Conservation (phyloP, 1,284 basidiomycete species). For the Mycosarcoma mackinlayi region DNA sequence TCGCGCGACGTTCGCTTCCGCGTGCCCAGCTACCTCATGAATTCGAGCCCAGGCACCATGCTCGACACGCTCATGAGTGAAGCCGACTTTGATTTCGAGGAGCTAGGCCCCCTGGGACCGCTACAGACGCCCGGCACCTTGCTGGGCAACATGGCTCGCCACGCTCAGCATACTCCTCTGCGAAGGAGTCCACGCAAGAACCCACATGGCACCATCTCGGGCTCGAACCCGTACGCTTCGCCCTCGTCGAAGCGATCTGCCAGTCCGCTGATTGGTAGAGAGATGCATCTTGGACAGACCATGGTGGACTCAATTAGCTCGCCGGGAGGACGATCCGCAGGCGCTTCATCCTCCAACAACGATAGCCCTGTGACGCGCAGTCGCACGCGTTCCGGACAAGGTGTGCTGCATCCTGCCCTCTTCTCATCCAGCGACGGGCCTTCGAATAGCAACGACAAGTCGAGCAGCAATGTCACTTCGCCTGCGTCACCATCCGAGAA, state of each 20-base stretch:
- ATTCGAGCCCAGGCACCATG: slow-evolving; percentile 64
- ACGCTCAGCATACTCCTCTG: slow-evolving; percentile 26
- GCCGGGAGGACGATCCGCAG: slow-evolving; percentile 9
- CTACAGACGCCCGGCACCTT: slow-evolving; percentile 44
- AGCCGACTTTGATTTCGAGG: slow-evolving; percentile 58
- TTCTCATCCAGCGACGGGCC: slow-evolving; percentile 48
- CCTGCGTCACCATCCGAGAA: slow-evolving; percentile 45
- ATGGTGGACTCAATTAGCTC: slow-evolving; percentile 10
- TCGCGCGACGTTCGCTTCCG: slow-evolving; percentile 51
- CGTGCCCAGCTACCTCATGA: slow-evolving; percentile 56
- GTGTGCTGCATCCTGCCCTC: slow-evolving; percentile 45
- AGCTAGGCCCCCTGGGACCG: slow-evolving; percentile 34
- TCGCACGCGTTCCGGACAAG: slow-evolving; percentile 35
- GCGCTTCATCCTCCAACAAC: slow-evolving; percentile 24
- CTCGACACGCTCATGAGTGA: slow-evolving; percentile 62
- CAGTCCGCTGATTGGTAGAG: slow-evolving; percentile 27
- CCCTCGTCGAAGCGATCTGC: slow-evolving; percentile 14
- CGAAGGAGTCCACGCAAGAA: slow-evolving; percentile 65
- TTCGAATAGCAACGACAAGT: slow-evolving; percentile 17
- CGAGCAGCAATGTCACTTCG: slow-evolving; percentile 53
- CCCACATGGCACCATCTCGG: slow-evolving; percentile 56
- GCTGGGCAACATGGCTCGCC: slow-evolving; percentile 20
- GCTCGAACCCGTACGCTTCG: slow-evolving; percentile 62
- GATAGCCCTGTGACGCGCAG: slow-evolving; percentile 54
- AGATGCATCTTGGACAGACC: slow-evolving; percentile 4